Conservation (phyloP, 148 eudicot genomes). For the Vaccinium darrowii region DNA sequence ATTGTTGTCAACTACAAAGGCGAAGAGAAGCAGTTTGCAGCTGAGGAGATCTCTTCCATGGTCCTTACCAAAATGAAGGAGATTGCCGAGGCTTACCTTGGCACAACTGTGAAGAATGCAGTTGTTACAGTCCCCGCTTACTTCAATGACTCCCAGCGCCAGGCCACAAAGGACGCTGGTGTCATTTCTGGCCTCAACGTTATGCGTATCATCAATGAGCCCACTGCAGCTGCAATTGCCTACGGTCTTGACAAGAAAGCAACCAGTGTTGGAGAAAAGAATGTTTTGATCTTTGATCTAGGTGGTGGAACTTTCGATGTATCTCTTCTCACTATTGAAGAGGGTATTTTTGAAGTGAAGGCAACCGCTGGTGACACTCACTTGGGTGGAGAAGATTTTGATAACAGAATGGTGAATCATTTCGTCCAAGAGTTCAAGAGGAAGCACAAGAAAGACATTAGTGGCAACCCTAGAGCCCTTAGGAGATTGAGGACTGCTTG, state of each 20-base stretch:
- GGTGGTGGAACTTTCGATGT: conserved; percentile 40
- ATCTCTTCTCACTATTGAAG: conserved; percentile 34
- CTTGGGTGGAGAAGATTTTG: conserved; percentile 45
- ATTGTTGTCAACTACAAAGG: conserved; percentile 28
- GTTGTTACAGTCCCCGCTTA: conserved; percentile 42
- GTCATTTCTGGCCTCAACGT: conserved; percentile 40
- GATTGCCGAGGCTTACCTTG: conserved; percentile 34
- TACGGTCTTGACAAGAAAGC: conserved; percentile 40
- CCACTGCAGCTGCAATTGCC: conserved; percentile 44
- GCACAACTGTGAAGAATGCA: conserved; percentile 23
- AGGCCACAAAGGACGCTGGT: conserved; percentile 40
- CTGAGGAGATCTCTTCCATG: conserved; percentile 43
- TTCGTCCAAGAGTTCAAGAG: conserved; percentile 35
- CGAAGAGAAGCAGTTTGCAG: conserved; percentile 34
- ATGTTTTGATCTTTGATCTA: conserved; percentile 39
- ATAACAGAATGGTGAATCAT: conserved; percentile 37
- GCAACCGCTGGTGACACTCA: conserved; percentile 40
- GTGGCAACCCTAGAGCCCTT: conserved; percentile 26
- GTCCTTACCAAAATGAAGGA: conserved; percentile 36
- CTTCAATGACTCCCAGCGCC: conserved; percentile 39
- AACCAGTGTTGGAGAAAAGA: conserved; percentile 24
- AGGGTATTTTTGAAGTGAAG: conserved; percentile 34
- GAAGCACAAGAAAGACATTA: conserved; percentile 31
- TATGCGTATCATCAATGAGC: conserved; percentile 37
- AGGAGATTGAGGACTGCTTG: conserved; percentile 39